Evolutionary conservation across 2,329 filamentous ascomycete species (phyloP), one percentile per base, ranked within the genome.

Genomic region (Cladorrhinum sp.): DNA sequence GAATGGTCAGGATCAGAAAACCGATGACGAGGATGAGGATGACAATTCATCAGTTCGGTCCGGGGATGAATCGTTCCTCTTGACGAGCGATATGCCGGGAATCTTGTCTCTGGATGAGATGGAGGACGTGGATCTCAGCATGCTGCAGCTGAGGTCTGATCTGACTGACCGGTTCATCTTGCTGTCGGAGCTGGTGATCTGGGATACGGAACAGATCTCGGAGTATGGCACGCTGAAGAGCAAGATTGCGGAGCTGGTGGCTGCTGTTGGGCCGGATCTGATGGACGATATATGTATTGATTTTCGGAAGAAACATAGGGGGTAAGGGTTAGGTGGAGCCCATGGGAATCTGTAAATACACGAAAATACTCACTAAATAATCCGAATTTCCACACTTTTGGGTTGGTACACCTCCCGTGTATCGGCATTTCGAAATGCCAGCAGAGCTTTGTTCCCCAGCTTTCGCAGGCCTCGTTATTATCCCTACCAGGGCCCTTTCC

Each of bases 71-170:
- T 53, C 58, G 16, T 77, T 74, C 21, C 76, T 92, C 0, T 85
- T 91, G 62, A 71, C 76, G 0, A 80, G 86, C 53, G 78, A 81
- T 52, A 87, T 92, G 79, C 89, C 90, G 0, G 90, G 90, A 0
- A 80, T 91, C 42, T 78, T 85, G 49, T 78, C 83, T 0, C 69
- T 82, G 2, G 74, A 79, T 0, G 76, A 86, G 46, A 76, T 92
- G 59, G 70, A 76, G 9, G 67, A 76, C 2, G 72, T 87, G 54
- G 78, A 88, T 59, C 76, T 92, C 42, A 86, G 86, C 63, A 73
- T 80, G 10, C 82, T 91, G 58, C 77, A 79, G 2, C 74, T 91
- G 42, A 77, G 76, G 20, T 75, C 86, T 7, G 74, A 77, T 52
- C 67, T 70, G 2, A 67, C 67, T 1, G 69, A 73, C 0, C 65